Evolutionary conservation across 306 rosid species (phyloP), one percentile per base, ranked within the genome.

Genomic region (Malus sieversii): DNA sequence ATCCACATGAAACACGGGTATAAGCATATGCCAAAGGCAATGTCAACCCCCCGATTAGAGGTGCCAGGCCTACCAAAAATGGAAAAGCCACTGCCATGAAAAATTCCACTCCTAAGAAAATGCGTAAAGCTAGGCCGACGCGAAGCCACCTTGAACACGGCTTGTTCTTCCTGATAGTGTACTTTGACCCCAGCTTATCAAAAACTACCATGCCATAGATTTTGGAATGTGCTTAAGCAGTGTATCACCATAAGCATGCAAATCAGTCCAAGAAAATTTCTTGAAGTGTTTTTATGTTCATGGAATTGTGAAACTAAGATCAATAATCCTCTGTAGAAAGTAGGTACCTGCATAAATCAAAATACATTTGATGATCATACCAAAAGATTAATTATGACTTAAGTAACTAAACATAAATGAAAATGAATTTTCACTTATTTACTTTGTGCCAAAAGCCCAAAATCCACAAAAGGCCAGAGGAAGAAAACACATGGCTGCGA

Each of bases 1-100:
- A 87, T 23, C 89, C 93, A 92, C 92, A 92, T 92, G 87, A 90
- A 84, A 73, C 96, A 90, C 0, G 97, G 97, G 78, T 7, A 35
- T 88, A 90, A 6, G 85, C 88, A 61, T 82, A 86, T 1, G 97
- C 82, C 55, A 92, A 4, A 3, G 97, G 96, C 66, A 92, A 79
- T 1, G 88, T 82, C 13, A 88, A 44, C 5, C 91, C 89, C 64
- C 93, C 96, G 0, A 86, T 48, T 13, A 87, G 61, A 4, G 82
- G 75, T 8, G 84, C 77, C 1, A 92, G 76, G 23, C 69, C 70
- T 20, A 85, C 87, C 19, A 92, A 65, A 80, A 88, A 92, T 0
- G 97, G 93, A 16, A 92, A 82, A 1, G 88, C 52, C 30, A 92
- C 96, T 0, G 90, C 82, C 3, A 86, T 32, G 8, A 85, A 85